phyloP scores from a whole-genome alignment of 768 basidiomycete genomes.

The Lentinus tigrinus region DNA sequence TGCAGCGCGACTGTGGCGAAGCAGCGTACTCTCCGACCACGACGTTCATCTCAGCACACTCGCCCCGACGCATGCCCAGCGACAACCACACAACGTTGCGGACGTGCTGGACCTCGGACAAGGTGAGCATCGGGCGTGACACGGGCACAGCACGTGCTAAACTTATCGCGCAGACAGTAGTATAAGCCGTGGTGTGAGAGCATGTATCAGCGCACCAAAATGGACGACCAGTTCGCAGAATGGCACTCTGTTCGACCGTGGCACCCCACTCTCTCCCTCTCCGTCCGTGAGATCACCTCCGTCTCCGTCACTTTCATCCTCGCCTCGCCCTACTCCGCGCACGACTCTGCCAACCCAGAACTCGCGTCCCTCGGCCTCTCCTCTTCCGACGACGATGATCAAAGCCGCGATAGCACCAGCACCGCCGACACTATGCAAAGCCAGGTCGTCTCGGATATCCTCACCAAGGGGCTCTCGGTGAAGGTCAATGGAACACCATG shows the following conservation, averaged over 20 bases:
- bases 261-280: constrained; percentile 66
- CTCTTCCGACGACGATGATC: constrained; percentile 41
- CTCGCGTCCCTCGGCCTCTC: constrained; percentile 44
- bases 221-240: constrained; percentile 25
- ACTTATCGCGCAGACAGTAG: constrained; percentile 4
- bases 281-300: constrained; percentile 79
- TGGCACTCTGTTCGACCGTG: constrained; percentile 82
- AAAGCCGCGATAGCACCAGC: constrained; percentile 34
- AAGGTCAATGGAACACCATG: constrained; percentile 79
- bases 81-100: not conserved
- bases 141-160: not conserved
- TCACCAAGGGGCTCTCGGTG: constrained; percentile 73
- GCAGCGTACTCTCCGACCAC: not conserved
- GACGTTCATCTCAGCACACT: not conserved
- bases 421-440: constrained; percentile 21
- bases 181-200: constrained; percentile 8
- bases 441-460: constrained; percentile 58
- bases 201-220: constrained; percentile 13
- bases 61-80: not conserved
- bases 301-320: constrained; percentile 75
- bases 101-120: not conserved
- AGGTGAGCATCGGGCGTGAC: not conserved
- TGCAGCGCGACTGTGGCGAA: not conserved
- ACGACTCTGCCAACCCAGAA: constrained; percentile 50
- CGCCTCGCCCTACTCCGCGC: constrained; percentile 54